A percentile compares a stretch with the other conserved stretches of the same genome.
phyloP scores from a whole-genome alignment of 1,284 basidiomycete species.

The Moesziomyces globuligerus region DNA sequence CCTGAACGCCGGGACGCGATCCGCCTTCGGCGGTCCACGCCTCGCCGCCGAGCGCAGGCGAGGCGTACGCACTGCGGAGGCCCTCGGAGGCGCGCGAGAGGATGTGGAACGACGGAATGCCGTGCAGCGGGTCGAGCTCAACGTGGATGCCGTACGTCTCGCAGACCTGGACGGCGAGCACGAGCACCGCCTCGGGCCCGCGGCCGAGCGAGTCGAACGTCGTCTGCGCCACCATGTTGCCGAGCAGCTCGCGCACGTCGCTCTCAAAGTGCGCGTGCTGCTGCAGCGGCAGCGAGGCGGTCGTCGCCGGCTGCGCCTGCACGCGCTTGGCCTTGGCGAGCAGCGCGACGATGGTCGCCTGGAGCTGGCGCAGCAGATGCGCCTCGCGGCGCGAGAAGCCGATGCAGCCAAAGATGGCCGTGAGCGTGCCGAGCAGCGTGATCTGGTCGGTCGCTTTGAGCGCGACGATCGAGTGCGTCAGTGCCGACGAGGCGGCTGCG shows the following conservation, averaged over 20 bases:
- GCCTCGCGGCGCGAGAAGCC: conserved; percentile 59
- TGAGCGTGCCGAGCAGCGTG: conserved; percentile 51
- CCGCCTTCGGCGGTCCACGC: conserved; percentile 14
- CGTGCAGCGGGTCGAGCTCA: conserved; percentile 50
- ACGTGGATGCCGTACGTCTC: conserved; percentile 64
- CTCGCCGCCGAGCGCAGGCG: conserved; percentile 26
- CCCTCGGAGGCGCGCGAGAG: conserved; percentile 48
- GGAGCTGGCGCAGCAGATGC: conserved; percentile 57
- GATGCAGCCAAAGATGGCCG: conserved; percentile 59
- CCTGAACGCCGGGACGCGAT: conserved; percentile 3
- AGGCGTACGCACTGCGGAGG: conserved; percentile 43
- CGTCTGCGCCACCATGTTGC: conserved; percentile 46
- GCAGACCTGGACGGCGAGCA: conserved; percentile 62
- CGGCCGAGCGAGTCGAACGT: conserved; percentile 29
- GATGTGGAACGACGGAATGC: conserved; percentile 55
- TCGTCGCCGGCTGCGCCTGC: conserved; percentile 16
- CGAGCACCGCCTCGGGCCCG: conserved; percentile 56
- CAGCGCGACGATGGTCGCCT: conserved; percentile 49
- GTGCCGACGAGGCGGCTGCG: conserved; percentile 49
- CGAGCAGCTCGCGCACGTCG: conserved; percentile 25
- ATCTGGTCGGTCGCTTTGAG: conserved; percentile 63
- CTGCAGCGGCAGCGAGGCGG: conserved; percentile 28
- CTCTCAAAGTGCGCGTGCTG: conserved; percentile 28
- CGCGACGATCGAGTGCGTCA: conserved; percentile 56
- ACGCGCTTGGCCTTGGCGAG: conserved; percentile 41